Base-by-base conservation (phyloP, 140 eudicot species). In the Bidens hawaiensis region DNA sequence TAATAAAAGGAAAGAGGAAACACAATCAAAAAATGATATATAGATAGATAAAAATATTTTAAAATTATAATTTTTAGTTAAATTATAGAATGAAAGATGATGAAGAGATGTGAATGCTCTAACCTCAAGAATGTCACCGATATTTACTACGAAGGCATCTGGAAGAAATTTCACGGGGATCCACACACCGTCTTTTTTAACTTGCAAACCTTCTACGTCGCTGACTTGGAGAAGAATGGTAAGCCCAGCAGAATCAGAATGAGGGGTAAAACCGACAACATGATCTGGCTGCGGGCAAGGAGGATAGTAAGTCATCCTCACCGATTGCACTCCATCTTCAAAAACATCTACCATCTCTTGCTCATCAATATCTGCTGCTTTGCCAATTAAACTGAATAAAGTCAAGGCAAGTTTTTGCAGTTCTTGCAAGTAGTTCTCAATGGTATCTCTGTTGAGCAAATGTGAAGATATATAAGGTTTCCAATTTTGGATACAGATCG, bases 251-350 rank as follows among this genome's bases (percentile, higher is more conserved):
- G 67, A 46, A 6, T 80, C 85, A 0, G 82, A 80, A 18, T 76
- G 85, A 28, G 82, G 76, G 13, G 71, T 76, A 26, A 76, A 79
- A 5, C 82, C 79, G 11, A 80, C 70, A 9, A 79, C 78, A 6
- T 58, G 77, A 24, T 80, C 82, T 0, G 82, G 85, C 21, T 72
- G 61, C 1, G 79, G 82, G 65, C n/a, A n/a, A n/a, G n/a, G n/a
- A n/a, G n/a, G n/a, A n/a, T n/a, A n/a, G n/a, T n/a, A n/a, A n/a
- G n/a, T n/a, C n/a, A n/a, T n/a, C n/a, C n/a, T n/a, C n/a, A n/a
- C n/a, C n/a, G n/a, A n/a, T n/a, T n/a, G n/a, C 82, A 80, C 16
- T 42, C 85, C 89, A 21, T 82, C 67, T 51, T 65, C 79, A 13
- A 79, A 75, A 6, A 76, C 45, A 25, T 28, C 73, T 6, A 17